Conservation (phyloP, 139 green algal species). For the Gonium pectorale region DNA sequence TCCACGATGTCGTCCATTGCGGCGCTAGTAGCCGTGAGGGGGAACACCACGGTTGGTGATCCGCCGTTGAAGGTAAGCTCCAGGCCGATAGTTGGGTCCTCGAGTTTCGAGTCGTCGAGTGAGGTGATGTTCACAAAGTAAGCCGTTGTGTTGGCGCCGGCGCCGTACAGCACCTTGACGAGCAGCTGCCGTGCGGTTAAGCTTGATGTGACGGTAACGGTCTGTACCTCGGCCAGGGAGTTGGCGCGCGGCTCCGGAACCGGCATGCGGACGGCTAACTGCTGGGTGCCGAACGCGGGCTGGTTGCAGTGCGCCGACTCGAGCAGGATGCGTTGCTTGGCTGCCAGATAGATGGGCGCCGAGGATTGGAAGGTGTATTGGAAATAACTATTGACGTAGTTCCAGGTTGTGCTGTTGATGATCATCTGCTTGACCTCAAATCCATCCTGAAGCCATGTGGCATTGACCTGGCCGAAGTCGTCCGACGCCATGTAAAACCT, state of each 20-base stretch:
- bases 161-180: conserved; percentile 40
- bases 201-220: neutral
- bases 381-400: neutral
- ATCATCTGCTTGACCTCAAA: neutral
- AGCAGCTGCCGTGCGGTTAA: neutral
- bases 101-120: neutral
- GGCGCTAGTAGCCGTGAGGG: neutral
- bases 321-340: conserved; percentile 45
- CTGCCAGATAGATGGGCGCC: conserved; percentile 7
- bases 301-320: conserved; percentile 38
- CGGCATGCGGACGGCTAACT: conserved; percentile 33
- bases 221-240: conserved; percentile 21
- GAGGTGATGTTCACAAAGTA: neutral
- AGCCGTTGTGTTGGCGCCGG: neutral
- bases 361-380: conserved; percentile 16
- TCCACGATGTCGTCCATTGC: neutral
- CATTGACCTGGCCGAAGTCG: conserved; percentile 42
- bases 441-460: conserved; percentile 26
- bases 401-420: conserved; percentile 6
- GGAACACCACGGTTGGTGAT: neutral
- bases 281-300: neutral
- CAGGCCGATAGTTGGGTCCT: neutral
- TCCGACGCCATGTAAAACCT: conserved; percentile 43
- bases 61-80: neutral
- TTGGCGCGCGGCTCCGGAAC: neutral